phyloP scores from a whole-genome alignment of 108 stramenopile genomes.

The Discostella stelligeroides region DNA sequence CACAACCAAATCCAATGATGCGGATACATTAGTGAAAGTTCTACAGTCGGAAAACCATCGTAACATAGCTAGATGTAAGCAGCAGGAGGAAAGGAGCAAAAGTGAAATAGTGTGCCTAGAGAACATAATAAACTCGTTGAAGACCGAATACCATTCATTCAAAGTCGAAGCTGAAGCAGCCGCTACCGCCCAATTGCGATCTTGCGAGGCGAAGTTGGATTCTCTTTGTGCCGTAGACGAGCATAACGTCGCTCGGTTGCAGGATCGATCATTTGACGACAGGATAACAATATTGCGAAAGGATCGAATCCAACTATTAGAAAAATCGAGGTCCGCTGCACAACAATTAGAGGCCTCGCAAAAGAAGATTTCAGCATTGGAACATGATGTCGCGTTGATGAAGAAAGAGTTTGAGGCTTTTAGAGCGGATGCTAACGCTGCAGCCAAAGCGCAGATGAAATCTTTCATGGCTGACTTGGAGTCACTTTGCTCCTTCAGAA shows the following conservation, averaged over 20 bases:
- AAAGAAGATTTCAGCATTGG: neutral
- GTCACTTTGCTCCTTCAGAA: neutral
- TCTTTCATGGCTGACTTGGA: slow-evolving; percentile 8
- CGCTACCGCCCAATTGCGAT: slow-evolving; percentile 3
- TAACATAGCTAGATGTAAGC: slow-evolving; percentile 12
- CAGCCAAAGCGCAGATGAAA: neutral
- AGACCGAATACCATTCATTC: slow-evolving; percentile 11
- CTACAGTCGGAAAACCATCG: slow-evolving; percentile 13
- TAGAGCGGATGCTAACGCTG: slow-evolving; percentile 7
- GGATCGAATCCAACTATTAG: neutral
- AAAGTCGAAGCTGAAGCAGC: slow-evolving; percentile 12
- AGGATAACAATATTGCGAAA: slow-evolving; percentile 5
- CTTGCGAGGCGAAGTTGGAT: slow-evolving; percentile 14
- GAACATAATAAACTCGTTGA: slow-evolving; percentile 11
- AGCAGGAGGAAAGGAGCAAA: slow-evolving; percentile 3
- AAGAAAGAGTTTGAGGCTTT: slow-evolving; percentile 13
- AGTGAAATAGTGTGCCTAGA: slow-evolving; percentile 9
- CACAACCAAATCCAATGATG: slow-evolving; percentile 8
- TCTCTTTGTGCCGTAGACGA: neutral
- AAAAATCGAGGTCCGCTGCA: neutral
- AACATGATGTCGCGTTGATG: slow-evolving; percentile 1
- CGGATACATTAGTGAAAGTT: too few species aligned
- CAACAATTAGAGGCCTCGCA: neutral
- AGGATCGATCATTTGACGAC: slow-evolving; percentile 12
- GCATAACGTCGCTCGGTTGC: neutral